Conservation (phyloP, 495 filamentous ascomycete species). For the Penicillium parvum region DNA sequence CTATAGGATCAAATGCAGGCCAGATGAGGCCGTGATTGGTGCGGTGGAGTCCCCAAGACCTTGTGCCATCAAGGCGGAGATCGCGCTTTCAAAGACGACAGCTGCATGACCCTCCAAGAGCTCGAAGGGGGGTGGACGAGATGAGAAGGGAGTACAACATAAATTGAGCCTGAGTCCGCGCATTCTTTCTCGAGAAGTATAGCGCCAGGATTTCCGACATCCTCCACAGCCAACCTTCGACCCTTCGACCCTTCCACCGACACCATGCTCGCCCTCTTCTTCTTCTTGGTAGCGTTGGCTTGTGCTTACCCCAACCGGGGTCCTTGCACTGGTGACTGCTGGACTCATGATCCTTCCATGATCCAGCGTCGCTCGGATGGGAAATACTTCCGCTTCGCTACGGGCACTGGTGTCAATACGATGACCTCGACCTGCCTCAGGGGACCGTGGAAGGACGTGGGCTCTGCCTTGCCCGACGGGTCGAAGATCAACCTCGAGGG, state of each 20-base stretch:
- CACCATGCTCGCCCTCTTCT: slow-evolving; percentile 23
- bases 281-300: slow-evolving; percentile 24
- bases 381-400: slow-evolving; percentile 70
- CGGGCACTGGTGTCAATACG: slow-evolving; percentile 56
- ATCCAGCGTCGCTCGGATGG: slow-evolving; percentile 60
- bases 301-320: slow-evolving; percentile 49
- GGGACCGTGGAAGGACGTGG: slow-evolving; percentile 62
- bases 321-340: slow-evolving; percentile 56
- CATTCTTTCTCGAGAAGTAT: not conserved
- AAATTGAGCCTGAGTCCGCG: slow-evolving; percentile 17
- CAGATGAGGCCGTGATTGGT: slow-evolving; percentile 19
- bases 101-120: slow-evolving; percentile 12
- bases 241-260: not conserved
- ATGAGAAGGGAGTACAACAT: slow-evolving; percentile 13
- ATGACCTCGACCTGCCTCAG: slow-evolving; percentile 52
- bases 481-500: slow-evolving; percentile 53
- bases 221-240: not conserved
- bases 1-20: slow-evolving; percentile 16
- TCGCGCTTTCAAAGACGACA: slow-evolving; percentile 8
- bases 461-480: slow-evolving; percentile 52
- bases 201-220: not conserved
- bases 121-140: not conserved
- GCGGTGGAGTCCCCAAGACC: slow-evolving; percentile 16
- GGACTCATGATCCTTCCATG: slow-evolving; percentile 60
- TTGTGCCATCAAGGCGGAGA: slow-evolving; percentile 12